Evolutionary conservation across 176 grass and related monocot species (phyloP), one percentile per base, ranked within the genome.

Genomic region (Eleusine indica): DNA sequence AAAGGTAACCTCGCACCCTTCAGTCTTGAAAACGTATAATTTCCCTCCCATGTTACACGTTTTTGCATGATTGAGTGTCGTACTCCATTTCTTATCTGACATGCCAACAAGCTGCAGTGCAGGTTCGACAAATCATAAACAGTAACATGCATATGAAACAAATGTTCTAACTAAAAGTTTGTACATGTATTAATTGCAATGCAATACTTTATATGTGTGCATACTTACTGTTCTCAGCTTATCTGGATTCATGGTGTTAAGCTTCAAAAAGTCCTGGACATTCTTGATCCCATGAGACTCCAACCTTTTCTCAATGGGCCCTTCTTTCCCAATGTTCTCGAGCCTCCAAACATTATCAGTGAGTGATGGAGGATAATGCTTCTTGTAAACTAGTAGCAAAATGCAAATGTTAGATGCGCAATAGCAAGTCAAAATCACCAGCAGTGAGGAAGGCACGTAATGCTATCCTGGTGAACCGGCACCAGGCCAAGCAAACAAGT

Each of bases 201-300:
- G 9, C 47, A 60, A 66, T 47, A 57, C 25, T 35, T 35, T 35
- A 35, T 49, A 71, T 80, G 14, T 6, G 15, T 14, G 30, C n/a
- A 56, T 68, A 4, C 86, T 56, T 84, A 89, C 87, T 4, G 13
- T 17, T 66, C 66, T 63, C 0, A 92, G 87, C 38, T 54, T 74
- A 13, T 86, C 63, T 35, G 32, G 83, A 44, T 86, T 48, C 3
- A 51, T 82, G 38, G 71, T 79, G 64, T 82, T 65, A 56, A 96
- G 88, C 64, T 87, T 96, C 81, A 96, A 87, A 37, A 96, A 89
- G 19, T 93, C 86, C 35, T 89, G 91, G 13, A 96, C 80, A 1
- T 63, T 96, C 30, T 80, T 80, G 16, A 96, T 87, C 60, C 89
- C 87, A 60, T 86, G 78, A 0, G 70, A 75, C 6, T 85, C 81